Conservation (phyloP, 2,329 filamentous ascomycete genomes). For the Fusarium gaditjirri region DNA sequence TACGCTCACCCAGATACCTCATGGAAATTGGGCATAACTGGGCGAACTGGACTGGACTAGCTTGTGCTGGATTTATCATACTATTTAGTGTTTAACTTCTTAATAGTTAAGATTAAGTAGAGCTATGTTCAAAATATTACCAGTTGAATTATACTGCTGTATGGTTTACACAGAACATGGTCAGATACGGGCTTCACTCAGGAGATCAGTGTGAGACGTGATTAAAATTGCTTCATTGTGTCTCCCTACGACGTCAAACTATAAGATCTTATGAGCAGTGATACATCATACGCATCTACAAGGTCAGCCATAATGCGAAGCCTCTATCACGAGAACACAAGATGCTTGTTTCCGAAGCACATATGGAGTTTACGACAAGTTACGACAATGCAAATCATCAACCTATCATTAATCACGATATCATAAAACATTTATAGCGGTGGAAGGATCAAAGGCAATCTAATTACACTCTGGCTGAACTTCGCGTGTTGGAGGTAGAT, state of each 20-base stretch:
- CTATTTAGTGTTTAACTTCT: neutral
- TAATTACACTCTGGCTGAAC: neutral
- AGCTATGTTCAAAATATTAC: neutral
- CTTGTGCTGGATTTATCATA: neutral
- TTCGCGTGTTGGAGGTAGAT: neutral
- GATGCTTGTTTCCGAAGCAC: neutral
- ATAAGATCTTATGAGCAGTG: neutral
- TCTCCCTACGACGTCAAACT: neutral
- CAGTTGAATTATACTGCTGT: neutral
- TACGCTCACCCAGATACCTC: neutral
- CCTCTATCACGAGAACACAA: neutral
- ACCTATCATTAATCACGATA: neutral
- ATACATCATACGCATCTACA: neutral
- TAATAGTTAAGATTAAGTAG: slow-evolving; percentile 9
- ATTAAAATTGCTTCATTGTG: neutral
- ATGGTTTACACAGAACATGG: neutral
- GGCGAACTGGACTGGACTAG: neutral
- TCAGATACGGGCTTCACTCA: neutral
- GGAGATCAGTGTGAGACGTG: neutral
- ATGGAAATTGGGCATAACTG: neutral
- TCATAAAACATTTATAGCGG: neutral
- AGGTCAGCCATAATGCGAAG: neutral
- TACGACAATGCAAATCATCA: too few species aligned
- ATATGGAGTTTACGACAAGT: too few species aligned
- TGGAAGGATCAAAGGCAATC: neutral